These are phyloP conservation scores for Monosporozyma yasuniensis DNA, from an alignment of 805 yeast genomes.

Conservation along the genomic window DNA sequence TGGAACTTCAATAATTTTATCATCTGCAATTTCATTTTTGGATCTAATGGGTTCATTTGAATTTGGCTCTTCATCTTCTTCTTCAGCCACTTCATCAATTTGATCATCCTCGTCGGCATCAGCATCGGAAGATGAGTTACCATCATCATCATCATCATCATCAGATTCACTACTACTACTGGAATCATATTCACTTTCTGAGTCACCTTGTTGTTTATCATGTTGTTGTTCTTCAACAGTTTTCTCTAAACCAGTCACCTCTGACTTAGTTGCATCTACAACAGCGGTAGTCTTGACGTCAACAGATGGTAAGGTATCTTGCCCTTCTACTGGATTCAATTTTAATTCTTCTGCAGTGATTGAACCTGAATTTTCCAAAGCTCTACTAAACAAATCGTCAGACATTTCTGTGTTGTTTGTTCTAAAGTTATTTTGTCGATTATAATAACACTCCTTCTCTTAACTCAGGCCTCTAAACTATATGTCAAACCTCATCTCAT, in stretches of 20 bases:
- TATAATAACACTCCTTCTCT: no score
- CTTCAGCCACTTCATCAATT: constrained; percentile 12
- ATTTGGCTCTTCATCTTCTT: constrained; percentile 39
- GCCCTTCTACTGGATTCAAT: background rate
- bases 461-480: background rate
- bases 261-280: no score
- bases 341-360: constrained; percentile 5
- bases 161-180: constrained; percentile 2
- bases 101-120: constrained; percentile 15
- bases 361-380: background rate
- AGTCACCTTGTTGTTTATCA: background rate
- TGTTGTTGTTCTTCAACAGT: background rate
- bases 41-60: constrained; percentile 63
- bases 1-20: constrained; percentile 58
- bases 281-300: no score
- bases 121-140: constrained; percentile 14
- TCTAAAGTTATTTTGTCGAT: no score
- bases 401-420: constrained; percentile 1
- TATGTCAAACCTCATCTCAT: background rate
- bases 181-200: constrained; percentile 1
- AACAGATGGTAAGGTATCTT: no score
- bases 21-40: constrained; percentile 67
- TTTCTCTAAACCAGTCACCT: no score
- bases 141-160: background rate
- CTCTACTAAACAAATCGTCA: constrained; percentile 5